A percentile compares a stretch with the other conserved stretches of the same genome.
Evolutionary conservation across 306 rosid genomes (phyloP).

Genomic region (Cercis canadensis): DNA sequence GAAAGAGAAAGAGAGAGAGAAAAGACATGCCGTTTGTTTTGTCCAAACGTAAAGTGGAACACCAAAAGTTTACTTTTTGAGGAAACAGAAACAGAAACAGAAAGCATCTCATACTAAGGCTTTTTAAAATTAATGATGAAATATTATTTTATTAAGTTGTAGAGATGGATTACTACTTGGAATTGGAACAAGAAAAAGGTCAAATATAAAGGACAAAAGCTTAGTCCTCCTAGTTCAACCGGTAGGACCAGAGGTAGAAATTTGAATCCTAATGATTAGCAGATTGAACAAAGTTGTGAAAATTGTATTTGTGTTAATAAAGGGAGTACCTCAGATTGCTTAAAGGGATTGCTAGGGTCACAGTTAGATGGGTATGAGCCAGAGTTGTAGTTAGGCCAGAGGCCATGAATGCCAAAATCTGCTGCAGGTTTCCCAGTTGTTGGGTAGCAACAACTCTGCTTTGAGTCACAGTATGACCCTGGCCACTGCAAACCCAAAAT

Average conservation of each 20-base stretch:
- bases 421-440: slow-evolving; percentile 70
- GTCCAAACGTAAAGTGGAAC: neutral
- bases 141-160: neutral
- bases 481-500: slow-evolving; percentile 72
- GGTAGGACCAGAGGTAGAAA: neutral
- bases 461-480: slow-evolving; percentile 79
- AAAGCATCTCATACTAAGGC: neutral
- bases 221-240: neutral
- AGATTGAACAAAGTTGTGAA: no score
- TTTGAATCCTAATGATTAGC: no score
- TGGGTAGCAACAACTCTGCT: slow-evolving; percentile 80
- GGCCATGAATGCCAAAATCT: slow-evolving; percentile 82
- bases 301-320: neutral
- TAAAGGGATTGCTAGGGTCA: slow-evolving; percentile 58
- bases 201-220: neutral
- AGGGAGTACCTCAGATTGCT: slow-evolving; percentile 54
- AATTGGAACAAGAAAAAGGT: no score
- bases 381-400: slow-evolving; percentile 78
- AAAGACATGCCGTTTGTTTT: neutral
- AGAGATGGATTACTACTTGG: neutral
- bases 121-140: no score
- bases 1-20: neutral
- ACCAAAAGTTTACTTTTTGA: neutral
- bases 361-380: slow-evolving; percentile 80
- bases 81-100: slow-evolving; percentile 17